phyloP scores from a whole-genome alignment of 2,329 filamentous ascomycete species.

The Colletotrichum phormii region DNA sequence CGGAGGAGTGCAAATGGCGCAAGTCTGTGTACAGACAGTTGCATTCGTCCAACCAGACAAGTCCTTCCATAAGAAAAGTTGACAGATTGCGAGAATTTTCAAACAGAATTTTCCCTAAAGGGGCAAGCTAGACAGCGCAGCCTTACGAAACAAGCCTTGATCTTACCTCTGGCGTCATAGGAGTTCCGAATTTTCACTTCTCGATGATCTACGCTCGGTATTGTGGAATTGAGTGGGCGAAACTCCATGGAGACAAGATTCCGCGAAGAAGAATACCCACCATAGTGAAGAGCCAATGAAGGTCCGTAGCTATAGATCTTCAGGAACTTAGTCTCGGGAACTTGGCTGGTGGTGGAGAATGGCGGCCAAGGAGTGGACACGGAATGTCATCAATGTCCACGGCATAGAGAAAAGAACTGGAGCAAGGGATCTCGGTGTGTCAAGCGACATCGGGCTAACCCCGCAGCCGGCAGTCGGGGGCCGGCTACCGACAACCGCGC shows the following conservation, averaged over 20 bases:
- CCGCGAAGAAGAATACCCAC: background rate
- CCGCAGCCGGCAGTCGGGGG: slow-evolving; percentile 28
- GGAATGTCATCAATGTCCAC: slow-evolving; percentile 32
- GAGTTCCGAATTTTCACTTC: background rate
- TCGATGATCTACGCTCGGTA: background rate
- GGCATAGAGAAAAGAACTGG: slow-evolving; percentile 24
- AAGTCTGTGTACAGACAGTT: too few relatives aligned
- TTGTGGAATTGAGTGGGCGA: background rate
- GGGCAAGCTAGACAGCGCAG: background rate
- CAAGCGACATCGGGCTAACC: slow-evolving; percentile 33
- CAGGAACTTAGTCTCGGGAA: slow-evolving; percentile 31
- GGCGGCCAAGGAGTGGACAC: slow-evolving; percentile 20
- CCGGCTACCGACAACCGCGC: slow-evolving; percentile 31
- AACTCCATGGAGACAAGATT: background rate
- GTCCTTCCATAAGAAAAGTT: background rate
- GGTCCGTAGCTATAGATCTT: slow-evolving; percentile 19
- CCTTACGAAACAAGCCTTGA: background rate
- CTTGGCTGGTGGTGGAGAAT: slow-evolving; percentile 28
- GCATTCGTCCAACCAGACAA: background rate
- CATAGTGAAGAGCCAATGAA: slow-evolving; percentile 20
- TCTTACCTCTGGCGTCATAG: slow-evolving; percentile 1
- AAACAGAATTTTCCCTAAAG: too few relatives aligned
- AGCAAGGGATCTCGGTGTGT: slow-evolving; percentile 32
- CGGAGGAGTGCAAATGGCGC: too few relatives aligned
- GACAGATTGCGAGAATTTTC: background rate